A percentile compares a stretch with the other conserved stretches of the same genome.
phyloP scores from a whole-genome alignment of 2,329 filamentous ascomycete genomes.

The Neofusicoccum ribis region DNA sequence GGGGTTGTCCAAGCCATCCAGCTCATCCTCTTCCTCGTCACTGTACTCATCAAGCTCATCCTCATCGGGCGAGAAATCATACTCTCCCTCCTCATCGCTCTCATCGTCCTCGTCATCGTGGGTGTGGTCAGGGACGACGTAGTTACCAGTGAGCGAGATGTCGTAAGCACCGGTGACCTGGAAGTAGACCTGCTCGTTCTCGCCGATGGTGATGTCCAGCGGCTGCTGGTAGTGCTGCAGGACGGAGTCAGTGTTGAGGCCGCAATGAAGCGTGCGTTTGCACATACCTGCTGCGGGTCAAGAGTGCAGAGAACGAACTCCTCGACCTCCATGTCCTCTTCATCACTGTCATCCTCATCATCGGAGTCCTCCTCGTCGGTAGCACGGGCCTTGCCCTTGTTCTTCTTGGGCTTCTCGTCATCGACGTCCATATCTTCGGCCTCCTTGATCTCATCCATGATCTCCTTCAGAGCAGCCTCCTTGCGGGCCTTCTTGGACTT shows the following conservation, averaged over 20 bases:
- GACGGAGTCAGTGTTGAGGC: conserved; percentile 28
- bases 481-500: conserved; percentile 87
- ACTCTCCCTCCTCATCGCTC: conserved; percentile 61
- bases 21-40: conserved; percentile 47
- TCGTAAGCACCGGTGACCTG: conserved; percentile 86
- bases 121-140: conserved; percentile 70
- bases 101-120: conserved; percentile 59
- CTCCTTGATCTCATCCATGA: conserved; percentile 66
- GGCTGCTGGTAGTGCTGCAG: conserved; percentile 88
- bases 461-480: conserved; percentile 73
- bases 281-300: conserved; percentile 80
- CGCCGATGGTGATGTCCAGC: conserved; percentile 86
- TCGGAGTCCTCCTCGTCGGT: conserved; percentile 62
- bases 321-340: conserved; percentile 64
- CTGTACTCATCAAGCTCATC: conserved; percentile 66
- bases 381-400: conserved; percentile 61
- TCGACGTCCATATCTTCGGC: conserved; percentile 78
- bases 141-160: conserved; percentile 94
- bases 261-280: not conserved
- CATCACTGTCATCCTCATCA: conserved; percentile 52
- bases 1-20: conserved; percentile 68
- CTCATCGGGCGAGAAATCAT: conserved; percentile 78
- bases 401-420: conserved; percentile 57
- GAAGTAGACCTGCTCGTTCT: conserved; percentile 91
- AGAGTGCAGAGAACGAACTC: conserved; percentile 95